A percentile compares a stretch with the other conserved stretches of the same genome.
phyloP scores from a whole-genome alignment of 768 basidiomycete genomes.

The Termitomyces bulborhizus region DNA sequence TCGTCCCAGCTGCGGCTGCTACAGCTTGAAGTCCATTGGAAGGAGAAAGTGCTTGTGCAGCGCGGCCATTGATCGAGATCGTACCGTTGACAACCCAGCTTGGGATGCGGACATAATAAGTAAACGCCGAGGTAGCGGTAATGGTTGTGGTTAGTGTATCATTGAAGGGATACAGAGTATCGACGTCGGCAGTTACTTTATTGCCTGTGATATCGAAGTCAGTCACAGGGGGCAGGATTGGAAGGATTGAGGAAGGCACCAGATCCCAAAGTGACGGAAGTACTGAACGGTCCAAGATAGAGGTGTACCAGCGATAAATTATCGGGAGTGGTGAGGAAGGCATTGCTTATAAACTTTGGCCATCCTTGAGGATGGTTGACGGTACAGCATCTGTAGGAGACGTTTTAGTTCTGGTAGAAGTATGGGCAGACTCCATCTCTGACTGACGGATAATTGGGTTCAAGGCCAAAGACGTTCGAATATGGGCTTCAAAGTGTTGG shows the following conservation, averaged over 20 bases:
- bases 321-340: conserved; percentile 39
- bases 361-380: conserved; percentile 48
- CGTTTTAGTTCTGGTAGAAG: not conserved
- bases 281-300: conserved; percentile 40
- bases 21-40: conserved; percentile 40
- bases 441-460: conserved; percentile 41
- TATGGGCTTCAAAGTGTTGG: conserved; percentile 24
- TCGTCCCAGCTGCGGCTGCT: conserved; percentile 32
- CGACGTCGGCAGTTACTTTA: conserved; percentile 31
- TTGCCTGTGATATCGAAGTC: conserved; percentile 23
- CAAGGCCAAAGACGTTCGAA: conserved; percentile 41
- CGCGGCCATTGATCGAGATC: conserved; percentile 33
- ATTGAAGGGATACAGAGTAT: conserved; percentile 44
- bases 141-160: conserved; percentile 38
- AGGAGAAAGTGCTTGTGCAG: conserved; percentile 30
- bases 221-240: not conserved
- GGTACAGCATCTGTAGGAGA: conserved; percentile 32
- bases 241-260: conserved; percentile 18
- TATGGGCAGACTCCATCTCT: not conserved
- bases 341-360: conserved; percentile 46
- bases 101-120: conserved; percentile 40
- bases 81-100: conserved; percentile 42
- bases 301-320: conserved; percentile 35
- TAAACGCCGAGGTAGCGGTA: conserved; percentile 32
- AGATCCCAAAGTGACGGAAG: conserved; percentile 29